These are phyloP conservation scores for Ophiostoma piceae DNA, from an alignment of 2,329 filamentous ascomycete species.

Conservation along the genomic window DNA sequence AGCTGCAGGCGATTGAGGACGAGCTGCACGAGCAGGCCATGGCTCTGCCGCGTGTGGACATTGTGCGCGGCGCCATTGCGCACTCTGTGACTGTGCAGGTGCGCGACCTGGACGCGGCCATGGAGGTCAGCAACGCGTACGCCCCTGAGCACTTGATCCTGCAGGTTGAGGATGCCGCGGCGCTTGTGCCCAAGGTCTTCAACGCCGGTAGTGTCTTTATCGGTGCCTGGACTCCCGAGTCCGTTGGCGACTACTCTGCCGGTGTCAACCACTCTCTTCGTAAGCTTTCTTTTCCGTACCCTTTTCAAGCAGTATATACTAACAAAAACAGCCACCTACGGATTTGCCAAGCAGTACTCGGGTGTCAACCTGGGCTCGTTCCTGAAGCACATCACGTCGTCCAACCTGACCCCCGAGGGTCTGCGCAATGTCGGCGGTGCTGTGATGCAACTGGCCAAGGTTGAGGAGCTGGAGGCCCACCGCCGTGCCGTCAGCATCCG, in stretches of 20 bases:
- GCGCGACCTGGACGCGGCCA: conserved; percentile 64
- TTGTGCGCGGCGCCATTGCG: conserved; percentile 81
- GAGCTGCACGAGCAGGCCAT: conserved; percentile 84
- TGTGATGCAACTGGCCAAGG: conserved; percentile 91
- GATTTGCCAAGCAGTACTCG: conserved; percentile 97
- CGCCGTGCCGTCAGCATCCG: conserved; percentile 82
- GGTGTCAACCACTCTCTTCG: conserved; percentile 96
- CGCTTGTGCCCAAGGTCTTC: conserved; percentile 70
- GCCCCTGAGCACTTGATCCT: conserved; percentile 95
- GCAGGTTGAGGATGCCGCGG: conserved; percentile 72
- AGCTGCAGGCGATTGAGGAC: conserved; percentile 80
- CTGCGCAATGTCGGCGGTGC: conserved; percentile 78
- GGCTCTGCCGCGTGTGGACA: conserved; percentile 83
- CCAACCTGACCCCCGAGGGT: conserved; percentile 79
- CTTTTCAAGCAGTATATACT: neutral
- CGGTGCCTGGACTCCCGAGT: conserved; percentile 93
- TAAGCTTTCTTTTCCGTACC: conserved; percentile 51
- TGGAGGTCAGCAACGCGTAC: conserved; percentile 84
- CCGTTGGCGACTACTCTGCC: conserved; percentile 94
- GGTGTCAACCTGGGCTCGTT: conserved; percentile 95
- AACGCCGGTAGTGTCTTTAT: conserved; percentile 97
- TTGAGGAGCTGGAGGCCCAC: conserved; percentile 93
- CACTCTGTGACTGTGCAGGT: conserved; percentile 82
- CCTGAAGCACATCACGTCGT: conserved; percentile 95
- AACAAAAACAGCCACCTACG: conserved; percentile 70